Conservation (phyloP, 805 yeast species). For the Starmerella kuoi region DNA sequence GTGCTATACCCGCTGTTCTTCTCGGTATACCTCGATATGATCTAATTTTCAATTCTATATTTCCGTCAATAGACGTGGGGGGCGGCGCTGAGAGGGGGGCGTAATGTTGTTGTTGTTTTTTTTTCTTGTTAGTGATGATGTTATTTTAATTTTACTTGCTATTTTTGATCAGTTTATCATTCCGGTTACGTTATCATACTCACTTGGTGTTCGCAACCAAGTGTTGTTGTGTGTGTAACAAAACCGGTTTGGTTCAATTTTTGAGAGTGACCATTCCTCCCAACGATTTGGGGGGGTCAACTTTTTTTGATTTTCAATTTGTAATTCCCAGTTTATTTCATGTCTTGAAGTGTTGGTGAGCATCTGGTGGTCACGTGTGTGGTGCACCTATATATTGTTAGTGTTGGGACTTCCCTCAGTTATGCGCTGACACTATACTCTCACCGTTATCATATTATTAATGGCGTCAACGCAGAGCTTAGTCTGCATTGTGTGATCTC, state of each 20-base stretch:
- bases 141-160: background rate
- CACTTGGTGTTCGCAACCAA: too few relatives aligned
- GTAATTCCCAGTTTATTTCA: background rate
- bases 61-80: background rate
- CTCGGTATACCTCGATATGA: background rate
- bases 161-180: background rate
- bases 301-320: background rate
- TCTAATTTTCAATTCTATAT: background rate
- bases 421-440: too few relatives aligned
- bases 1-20: background rate
- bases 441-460: too few relatives aligned
- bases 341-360: background rate
- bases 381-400: too few relatives aligned
- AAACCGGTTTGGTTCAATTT: background rate
- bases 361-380: background rate
- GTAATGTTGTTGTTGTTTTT: background rate
- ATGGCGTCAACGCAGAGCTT: too few relatives aligned
- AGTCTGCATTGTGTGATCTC: too few relatives aligned
- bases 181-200: background rate
- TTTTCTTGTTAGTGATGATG: too few relatives aligned
- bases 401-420: too few relatives aligned
- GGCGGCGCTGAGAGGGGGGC: too few relatives aligned
- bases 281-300: conserved; percentile 1
- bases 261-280: background rate
- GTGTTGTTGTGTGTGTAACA: background rate